phyloP scores from a whole-genome alignment of 805 yeast species.

The Jamesozyma jinghongensis region DNA sequence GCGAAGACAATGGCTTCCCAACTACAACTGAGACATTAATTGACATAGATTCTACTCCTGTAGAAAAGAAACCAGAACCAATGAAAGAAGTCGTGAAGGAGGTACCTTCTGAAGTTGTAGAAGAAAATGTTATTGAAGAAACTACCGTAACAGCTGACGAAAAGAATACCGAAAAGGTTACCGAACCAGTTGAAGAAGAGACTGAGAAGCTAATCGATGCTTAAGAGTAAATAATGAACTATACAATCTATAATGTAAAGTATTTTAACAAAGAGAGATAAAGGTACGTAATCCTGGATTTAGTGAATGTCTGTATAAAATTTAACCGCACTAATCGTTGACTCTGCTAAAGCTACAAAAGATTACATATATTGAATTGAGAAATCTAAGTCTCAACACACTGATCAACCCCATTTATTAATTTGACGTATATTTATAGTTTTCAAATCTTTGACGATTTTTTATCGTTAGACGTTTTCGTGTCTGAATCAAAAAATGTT shows the following conservation, averaged over 20 bases:
- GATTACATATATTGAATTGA: no score
- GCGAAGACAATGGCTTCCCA: constrained; percentile 30
- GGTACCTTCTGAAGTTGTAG: constrained; percentile 11
- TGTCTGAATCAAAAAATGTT: no score
- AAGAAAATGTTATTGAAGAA: constrained; percentile 11
- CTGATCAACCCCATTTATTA: no score
- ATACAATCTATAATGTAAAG: not conserved
- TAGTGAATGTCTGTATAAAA: no score
- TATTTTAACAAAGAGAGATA: constrained; percentile 6
- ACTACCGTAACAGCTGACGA: constrained; percentile 13
- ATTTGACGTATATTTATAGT: no score
- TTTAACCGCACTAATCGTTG: no score
- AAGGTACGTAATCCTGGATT: no score
- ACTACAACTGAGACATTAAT: constrained; percentile 26
- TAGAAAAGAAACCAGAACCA: constrained; percentile 21
- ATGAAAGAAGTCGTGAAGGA: constrained; percentile 17
- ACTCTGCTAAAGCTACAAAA: no score
- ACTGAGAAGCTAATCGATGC: not conserved
- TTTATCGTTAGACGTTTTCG: no score
- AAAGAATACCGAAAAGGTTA: constrained; percentile 8
- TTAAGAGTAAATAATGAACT: not conserved
- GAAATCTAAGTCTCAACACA: no score
- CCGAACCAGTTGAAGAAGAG: constrained; percentile 2
- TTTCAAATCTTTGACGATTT: no score
- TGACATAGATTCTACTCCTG: constrained; percentile 32